These are phyloP conservation scores for Solanum hybrid DNA, from an alignment of 305 asterid species.

Conservation along the genomic window DNA sequence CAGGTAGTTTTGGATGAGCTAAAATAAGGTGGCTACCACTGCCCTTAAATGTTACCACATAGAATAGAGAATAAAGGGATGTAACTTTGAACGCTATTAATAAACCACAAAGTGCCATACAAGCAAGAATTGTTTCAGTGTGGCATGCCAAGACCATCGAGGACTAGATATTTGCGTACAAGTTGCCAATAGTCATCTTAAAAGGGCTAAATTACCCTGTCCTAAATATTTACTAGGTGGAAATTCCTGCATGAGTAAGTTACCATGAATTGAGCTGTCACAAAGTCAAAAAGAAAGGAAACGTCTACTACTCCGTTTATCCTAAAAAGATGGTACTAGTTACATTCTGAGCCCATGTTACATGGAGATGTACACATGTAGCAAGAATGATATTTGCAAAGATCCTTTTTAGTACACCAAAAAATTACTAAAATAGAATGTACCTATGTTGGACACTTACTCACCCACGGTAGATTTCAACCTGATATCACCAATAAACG, in stretches of 20 bases:
- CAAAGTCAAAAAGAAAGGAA: background rate
- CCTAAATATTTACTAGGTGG: background rate
- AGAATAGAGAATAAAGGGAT: background rate
- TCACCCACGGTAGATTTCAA: background rate
- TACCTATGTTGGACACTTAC: background rate
- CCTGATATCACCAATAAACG: background rate
- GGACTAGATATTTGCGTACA: background rate
- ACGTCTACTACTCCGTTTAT: background rate
- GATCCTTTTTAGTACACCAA: background rate
- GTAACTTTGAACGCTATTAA: background rate
- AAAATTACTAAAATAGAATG: background rate
- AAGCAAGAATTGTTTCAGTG: background rate
- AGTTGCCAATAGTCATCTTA: background rate
- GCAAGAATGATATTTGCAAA: background rate
- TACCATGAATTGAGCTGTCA: background rate
- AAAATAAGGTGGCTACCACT: background rate
- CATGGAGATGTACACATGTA: background rate
- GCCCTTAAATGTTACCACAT: background rate
- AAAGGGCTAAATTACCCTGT: background rate
- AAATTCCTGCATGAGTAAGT: background rate
- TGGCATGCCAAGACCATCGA: background rate
- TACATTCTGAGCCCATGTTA: background rate
- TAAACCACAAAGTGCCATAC: background rate
- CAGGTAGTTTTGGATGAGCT: constrained; percentile 4
- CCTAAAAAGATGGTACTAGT: background rate